Conservation (phyloP, 345 rosid genomes). For the Pugionium cornutum region DNA sequence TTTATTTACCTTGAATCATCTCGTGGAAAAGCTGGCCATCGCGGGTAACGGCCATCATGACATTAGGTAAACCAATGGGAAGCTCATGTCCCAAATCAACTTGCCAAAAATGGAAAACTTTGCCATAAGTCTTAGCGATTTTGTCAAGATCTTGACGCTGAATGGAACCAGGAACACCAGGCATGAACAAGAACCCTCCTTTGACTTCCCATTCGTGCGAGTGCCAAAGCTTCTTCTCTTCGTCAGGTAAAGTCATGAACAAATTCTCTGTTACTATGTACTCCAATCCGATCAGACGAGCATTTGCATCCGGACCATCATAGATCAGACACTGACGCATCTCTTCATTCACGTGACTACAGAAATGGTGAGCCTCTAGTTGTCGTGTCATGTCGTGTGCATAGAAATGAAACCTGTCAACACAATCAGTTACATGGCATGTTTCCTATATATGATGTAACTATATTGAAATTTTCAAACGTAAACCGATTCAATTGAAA, state of each 20-base stretch:
- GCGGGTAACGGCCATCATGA: constrained; percentile 73
- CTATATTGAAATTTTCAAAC: not conserved
- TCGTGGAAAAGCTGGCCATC: constrained; percentile 68
- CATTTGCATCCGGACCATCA: constrained; percentile 50
- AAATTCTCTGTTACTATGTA: constrained; percentile 68
- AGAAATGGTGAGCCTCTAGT: constrained; percentile 75
- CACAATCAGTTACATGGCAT: not conserved
- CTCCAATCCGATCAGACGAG: constrained; percentile 71
- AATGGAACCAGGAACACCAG: constrained; percentile 63
- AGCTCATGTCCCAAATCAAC: constrained; percentile 68
- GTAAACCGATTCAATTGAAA: not conserved
- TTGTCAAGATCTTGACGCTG: constrained; percentile 66
- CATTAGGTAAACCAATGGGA: constrained; percentile 71
- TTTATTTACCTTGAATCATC: constrained; percentile 43
- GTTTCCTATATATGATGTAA: no score
- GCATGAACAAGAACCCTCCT: constrained; percentile 76
- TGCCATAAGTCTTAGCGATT: constrained; percentile 69
- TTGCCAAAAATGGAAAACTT: constrained; percentile 88
- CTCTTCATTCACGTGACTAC: constrained; percentile 78
- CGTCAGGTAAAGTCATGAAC: constrained; percentile 61
- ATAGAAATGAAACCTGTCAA: constrained; percentile 67
- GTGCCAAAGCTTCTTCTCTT: constrained; percentile 84
- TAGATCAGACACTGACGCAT: constrained; percentile 80
- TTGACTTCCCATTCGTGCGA: constrained; percentile 77
- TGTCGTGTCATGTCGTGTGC: constrained; percentile 73